Evolutionary conservation across 495 filamentous ascomycete genomes (phyloP).

Genomic region (Daldinia concentrica): DNA sequence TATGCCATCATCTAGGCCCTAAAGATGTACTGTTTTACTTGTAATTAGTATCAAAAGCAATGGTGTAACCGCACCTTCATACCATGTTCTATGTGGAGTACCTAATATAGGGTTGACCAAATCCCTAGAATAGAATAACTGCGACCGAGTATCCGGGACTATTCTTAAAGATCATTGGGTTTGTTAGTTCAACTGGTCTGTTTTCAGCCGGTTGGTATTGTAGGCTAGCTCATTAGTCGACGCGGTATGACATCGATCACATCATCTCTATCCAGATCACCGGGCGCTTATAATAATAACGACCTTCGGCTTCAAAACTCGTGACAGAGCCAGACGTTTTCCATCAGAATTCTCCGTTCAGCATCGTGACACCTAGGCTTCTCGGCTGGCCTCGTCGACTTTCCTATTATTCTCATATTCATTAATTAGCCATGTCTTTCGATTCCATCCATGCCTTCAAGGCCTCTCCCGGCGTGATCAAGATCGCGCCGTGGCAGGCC

Average conservation of each 20-base stretch:
- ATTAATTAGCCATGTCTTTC: slow-evolving; percentile 37
- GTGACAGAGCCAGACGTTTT: background rate
- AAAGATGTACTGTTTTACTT: slow-evolving; percentile 17
- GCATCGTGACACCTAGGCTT: slow-evolving; percentile 6
- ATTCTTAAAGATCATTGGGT: slow-evolving; percentile 7
- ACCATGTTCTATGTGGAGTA: slow-evolving; percentile 16
- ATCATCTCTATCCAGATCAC: background rate
- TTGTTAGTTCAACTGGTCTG: background rate
- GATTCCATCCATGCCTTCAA: slow-evolving; percentile 18
- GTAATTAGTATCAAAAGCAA: slow-evolving; percentile 34
- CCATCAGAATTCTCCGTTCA: background rate
- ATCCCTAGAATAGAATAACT: slow-evolving; percentile 15
- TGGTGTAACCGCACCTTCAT: slow-evolving; percentile 21
- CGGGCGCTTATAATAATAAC: slow-evolving; percentile 35
- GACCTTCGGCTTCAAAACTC: slow-evolving; percentile 8
- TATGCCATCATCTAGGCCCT: slow-evolving; percentile 26
- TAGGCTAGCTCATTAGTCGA: slow-evolving; percentile 19
- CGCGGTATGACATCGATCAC: slow-evolving; percentile 32
- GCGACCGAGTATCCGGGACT: slow-evolving; percentile 19
- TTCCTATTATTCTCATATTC: background rate
- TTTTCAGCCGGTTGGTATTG: slow-evolving; percentile 10
- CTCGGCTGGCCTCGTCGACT: background rate
- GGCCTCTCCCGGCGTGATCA: slow-evolving; percentile 56
- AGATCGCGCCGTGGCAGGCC: slow-evolving; percentile 88
- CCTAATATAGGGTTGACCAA: slow-evolving; percentile 24